Conservation (phyloP, 257 asterid genomes). For the Echites panduratus region DNA sequence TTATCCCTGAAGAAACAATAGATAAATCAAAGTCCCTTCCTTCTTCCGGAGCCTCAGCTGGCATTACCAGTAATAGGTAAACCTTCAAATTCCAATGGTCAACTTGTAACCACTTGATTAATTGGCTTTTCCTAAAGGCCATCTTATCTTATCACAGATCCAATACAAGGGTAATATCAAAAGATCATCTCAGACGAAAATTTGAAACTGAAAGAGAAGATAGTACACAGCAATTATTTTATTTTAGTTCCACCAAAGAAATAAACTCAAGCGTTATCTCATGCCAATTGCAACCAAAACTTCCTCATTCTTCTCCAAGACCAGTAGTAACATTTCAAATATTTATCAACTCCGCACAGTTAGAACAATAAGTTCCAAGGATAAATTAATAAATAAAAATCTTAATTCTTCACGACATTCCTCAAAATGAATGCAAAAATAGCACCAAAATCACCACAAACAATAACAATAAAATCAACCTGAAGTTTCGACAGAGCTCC, state of each 20-base stretch:
- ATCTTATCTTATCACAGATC: neutral
- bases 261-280: neutral
- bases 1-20: neutral
- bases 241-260: neutral
- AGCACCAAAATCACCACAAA: neutral
- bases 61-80: neutral
- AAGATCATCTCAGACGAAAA: neutral
- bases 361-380: neutral
- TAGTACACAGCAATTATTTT: neutral
- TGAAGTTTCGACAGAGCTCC: constrained; percentile 93
- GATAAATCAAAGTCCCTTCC: neutral
- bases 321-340: neutral
- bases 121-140: neutral
- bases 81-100: neutral
- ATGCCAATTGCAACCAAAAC: neutral
- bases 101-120: neutral
- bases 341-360: neutral
- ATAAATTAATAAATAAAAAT: neutral
- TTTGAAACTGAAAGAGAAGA: neutral
- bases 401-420: neutral
- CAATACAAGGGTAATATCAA: neutral
- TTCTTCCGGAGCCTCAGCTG: neutral
- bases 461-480: constrained; percentile 36
- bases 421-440: neutral
- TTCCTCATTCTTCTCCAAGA: neutral